A percentile compares a stretch with the other conserved stretches of the same genome.
These are phyloP conservation scores for Periconia digitata DNA, from an alignment of 2,329 filamentous ascomycete genomes.

Conservation along the genomic window DNA sequence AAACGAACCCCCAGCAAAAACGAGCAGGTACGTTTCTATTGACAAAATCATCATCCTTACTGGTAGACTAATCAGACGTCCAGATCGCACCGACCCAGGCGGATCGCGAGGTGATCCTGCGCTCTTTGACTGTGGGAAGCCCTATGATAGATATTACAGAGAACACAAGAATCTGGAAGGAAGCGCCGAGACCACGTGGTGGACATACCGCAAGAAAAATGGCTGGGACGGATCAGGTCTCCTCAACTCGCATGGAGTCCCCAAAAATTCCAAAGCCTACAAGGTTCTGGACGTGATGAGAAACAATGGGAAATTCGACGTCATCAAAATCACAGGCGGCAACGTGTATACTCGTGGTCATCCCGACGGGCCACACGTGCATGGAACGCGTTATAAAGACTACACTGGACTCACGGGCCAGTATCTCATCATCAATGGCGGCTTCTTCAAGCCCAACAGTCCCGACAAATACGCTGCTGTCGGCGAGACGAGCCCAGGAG, in stretches of 20 bases:
- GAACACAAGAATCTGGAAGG: neutral
- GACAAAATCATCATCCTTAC: too few species aligned
- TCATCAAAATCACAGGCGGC: neutral
- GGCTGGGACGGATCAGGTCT: neutral
- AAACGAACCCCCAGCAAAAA: too few species aligned
- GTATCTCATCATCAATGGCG: neutral
- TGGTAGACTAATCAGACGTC: too few species aligned
- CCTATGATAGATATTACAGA: neutral
- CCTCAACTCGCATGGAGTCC: neutral
- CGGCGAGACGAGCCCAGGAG: neutral
- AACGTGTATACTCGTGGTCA: neutral
- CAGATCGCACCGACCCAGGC: too few species aligned
- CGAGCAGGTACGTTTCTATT: too few species aligned
- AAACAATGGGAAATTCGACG: neutral
- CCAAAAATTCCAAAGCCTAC: neutral
- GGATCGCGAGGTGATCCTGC: too few species aligned
- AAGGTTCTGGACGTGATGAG: neutral
- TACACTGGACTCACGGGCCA: neutral
- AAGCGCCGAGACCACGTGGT: neutral
- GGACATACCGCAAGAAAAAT: neutral
- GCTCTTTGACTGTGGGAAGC: too few species aligned
- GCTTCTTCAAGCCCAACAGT: neutral
- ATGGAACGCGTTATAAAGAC: neutral
- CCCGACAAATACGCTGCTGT: neutral
- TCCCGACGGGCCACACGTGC: too few species aligned